A percentile compares a stretch with the other conserved stretches of the same genome.
Evolutionary conservation across 805 yeast genomes (phyloP).

Genomic region (Candida awuae): DNA sequence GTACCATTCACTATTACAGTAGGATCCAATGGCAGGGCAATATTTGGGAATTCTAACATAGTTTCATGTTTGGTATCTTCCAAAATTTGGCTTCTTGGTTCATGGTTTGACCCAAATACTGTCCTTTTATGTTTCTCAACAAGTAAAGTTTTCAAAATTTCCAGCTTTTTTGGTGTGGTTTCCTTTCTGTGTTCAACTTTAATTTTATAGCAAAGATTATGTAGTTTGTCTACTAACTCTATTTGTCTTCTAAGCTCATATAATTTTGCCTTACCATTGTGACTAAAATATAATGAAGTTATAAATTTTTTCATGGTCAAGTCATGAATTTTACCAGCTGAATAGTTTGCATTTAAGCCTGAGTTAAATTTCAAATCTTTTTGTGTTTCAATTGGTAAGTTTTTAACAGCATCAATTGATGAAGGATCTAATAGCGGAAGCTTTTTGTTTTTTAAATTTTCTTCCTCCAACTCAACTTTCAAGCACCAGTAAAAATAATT

Average conservation of each 20-base stretch:
- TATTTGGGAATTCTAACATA: constrained; percentile 38
- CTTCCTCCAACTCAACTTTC: constrained; percentile 78
- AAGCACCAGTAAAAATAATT: constrained; percentile 89
- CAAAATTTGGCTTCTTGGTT: not conserved
- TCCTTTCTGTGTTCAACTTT: constrained; percentile 55
- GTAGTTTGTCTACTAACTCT: constrained; percentile 56
- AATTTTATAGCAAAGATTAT: constrained; percentile 55
- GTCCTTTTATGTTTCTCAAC: constrained; percentile 41
- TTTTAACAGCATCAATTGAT: no score
- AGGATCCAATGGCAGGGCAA: constrained; percentile 81
- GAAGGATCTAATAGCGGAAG: not conserved
- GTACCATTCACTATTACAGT: constrained; percentile 64
- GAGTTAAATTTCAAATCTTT: not conserved
- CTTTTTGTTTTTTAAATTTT: constrained; percentile 22
- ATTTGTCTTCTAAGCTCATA: constrained; percentile 42
- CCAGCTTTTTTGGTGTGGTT: constrained; percentile 68
- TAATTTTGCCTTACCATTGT: constrained; percentile 24
- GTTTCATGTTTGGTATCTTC: constrained; percentile 18
- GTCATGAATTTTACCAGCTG: constrained; percentile 17
- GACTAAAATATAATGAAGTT: constrained; percentile 18
- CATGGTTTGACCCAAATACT: constrained; percentile 13
- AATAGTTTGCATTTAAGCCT: no score
- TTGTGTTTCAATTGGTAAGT: not conserved
- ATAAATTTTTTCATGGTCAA: constrained; percentile 26
- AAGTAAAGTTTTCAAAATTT: constrained; percentile 51